Evolutionary conservation across 768 basidiomycete genomes (phyloP).

Genomic region (Pleurotus sapidus): DNA sequence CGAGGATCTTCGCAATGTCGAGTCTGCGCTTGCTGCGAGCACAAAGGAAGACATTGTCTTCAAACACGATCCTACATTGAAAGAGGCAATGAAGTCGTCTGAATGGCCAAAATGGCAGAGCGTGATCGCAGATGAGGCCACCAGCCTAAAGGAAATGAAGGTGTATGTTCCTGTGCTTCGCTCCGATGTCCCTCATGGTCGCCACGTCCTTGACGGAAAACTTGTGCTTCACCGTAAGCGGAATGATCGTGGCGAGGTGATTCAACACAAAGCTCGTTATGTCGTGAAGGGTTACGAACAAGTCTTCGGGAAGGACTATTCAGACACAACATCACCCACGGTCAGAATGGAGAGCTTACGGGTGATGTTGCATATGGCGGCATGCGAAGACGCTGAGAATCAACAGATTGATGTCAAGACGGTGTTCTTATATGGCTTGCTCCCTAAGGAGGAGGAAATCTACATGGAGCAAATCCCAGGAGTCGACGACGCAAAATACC

Average conservation of each 20-base stretch:
- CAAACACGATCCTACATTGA: too few relatives aligned
- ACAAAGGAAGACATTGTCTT: too few relatives aligned
- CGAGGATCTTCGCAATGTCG: too few relatives aligned
- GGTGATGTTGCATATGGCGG: constrained; percentile 32
- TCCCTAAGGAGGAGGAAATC: constrained; percentile 23
- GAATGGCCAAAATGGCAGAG: constrained; percentile 19
- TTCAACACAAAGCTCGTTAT: constrained; percentile 31
- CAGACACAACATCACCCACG: constrained; percentile 36
- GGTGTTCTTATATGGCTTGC: constrained; percentile 32
- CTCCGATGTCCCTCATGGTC: constrained; percentile 18
- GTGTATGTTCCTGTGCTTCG: constrained; percentile 20
- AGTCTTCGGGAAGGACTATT: constrained; percentile 38
- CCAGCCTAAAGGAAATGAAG: constrained; percentile 14
- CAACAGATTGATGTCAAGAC: constrained; percentile 38
- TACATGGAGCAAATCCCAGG: constrained; percentile 34
- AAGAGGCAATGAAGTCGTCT: too few relatives aligned
- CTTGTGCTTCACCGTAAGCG: constrained; percentile 38
- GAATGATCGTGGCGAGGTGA: constrained; percentile 29
- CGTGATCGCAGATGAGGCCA: constrained; percentile 20
- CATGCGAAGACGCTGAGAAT: constrained; percentile 28
- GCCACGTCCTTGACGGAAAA: constrained; percentile 22
- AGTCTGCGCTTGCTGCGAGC: too few relatives aligned
- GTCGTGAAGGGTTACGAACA: constrained; percentile 43
- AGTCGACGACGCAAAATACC: constrained; percentile 20
- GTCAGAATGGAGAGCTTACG: constrained; percentile 38